Base-by-base conservation (phyloP, 176 grass and related monocot genomes). In the Lolium perenne region DNA sequence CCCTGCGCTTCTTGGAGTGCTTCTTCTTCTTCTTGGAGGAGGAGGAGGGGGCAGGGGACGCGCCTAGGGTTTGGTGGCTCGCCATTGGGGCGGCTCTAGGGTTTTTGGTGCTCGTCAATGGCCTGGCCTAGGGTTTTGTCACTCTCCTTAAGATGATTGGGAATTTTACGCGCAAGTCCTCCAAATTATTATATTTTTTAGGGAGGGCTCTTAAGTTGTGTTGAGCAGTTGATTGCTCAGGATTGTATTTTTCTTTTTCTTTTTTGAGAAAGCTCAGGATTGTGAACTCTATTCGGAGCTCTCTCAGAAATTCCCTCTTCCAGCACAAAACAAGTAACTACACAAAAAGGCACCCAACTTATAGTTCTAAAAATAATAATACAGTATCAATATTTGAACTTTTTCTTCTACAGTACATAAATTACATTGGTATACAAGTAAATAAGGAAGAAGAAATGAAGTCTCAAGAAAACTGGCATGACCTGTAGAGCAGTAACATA, bases 21-120 rank as follows among this genome's bases (percentile, higher is more conserved):
- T 68, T 86, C 82, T 89, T 95, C 84, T 67, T 86, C 79, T 87
- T 93, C 88, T 91, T 90, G 83, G 78, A 55, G 53, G 83, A 67
- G 66, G 78, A 54, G 53, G 83, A 67, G 59, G 40, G 59, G 62
- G 76, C 76, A 70, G 76, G 65, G 78, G 55, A 76, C 80, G 50
- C n/a, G 10, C 58, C 57, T 83, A 45, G 29, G 70, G 50, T 68
- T 85, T 69, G 51, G 55, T 22, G 5, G 77, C 70, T 84, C 78
- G 57, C 83, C 87, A 88, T 85, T 82, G 82, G 50, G 43, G 86
- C 67, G 59, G 47, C 74, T 86, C 83, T 77, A 86, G 82, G 82
- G 78, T 72, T 92, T 66, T 79, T 77, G 60, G 49, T 48, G 81
- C 22, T 43, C 13, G 12, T 20, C 45, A 25, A 43, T 56, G 72